Evolutionary conservation across 2,329 filamentous ascomycete genomes (phyloP), one percentile per base, ranked within the genome.

Genomic region (Tolypocladium pustulatum): DNA sequence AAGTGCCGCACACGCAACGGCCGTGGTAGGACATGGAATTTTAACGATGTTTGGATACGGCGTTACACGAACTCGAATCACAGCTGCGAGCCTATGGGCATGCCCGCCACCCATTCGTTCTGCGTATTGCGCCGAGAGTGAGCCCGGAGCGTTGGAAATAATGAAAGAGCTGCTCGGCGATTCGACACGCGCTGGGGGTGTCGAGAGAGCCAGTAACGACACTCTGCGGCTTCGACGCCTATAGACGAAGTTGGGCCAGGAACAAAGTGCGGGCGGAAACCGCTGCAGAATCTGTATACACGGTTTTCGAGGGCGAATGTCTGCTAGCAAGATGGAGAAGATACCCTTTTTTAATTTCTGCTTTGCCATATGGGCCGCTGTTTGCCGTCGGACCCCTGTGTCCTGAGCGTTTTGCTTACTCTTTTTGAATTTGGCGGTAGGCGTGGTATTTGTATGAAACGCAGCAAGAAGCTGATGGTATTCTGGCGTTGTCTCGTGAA

Each of bases 1-100:
- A 63, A 41, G 41, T 62, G 49, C 58, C 63, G 17, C 63, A 64
- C 34, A 61, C 61, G 52, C 63, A 64, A 38, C 58, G 63, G 52
- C 63, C 61, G n/a, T 64, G 63, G 63, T 60, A 38, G 56, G 22
- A 9, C 17, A 7, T 15, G 12, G 17, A 17, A 10, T 3, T 17
- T 38, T 3, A 10, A 38, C 13, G 37, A 38, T 17, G 13, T 38
- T 13, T 5, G 41, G 22, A 25, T 9, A 13, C 43, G 12, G 22
- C 22, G 43, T 8, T 27, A 13, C 43, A 46, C 12, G 6, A 25
- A 12, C 5, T 25, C 20, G 10, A 43, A 25, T 43, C 41, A 22
- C 9, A 43, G n/a, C 41, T 4, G 41, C 8, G 41, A 13, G 22
- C 5, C n/a, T 25, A 5, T 12, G 9, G 8, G 41, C 9, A 25